Evolutionary conservation across 257 asterid genomes (phyloP).

Genomic region (Przewalskia tangutica): DNA sequence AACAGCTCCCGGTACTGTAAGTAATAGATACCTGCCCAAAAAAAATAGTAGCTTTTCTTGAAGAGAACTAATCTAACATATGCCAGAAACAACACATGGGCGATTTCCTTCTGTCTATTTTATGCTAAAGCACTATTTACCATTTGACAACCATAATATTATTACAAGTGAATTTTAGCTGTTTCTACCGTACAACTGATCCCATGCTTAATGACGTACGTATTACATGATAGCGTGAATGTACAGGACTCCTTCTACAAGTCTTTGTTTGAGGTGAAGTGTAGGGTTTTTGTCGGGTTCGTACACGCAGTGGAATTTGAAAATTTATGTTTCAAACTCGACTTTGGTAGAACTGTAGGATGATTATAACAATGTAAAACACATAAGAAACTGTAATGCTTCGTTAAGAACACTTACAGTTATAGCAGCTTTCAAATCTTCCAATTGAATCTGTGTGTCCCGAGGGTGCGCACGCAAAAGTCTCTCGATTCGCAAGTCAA

Average conservation of each 20-base stretch:
- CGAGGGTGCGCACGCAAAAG: no score
- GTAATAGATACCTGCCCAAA: not conserved
- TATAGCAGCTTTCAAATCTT: no score
- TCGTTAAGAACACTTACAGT: no score
- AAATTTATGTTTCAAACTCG: no score
- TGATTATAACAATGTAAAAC: no score
- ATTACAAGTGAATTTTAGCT: not conserved
- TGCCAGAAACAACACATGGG: not conserved
- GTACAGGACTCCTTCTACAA: not conserved
- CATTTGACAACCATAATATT: not conserved
- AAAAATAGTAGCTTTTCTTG: not conserved
- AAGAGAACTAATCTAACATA: not conserved
- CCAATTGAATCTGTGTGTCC: no score
- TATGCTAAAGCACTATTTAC: not conserved
- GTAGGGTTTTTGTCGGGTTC: no score
- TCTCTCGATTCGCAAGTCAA: no score
- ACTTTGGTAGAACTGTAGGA: no score
- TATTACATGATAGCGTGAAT: not conserved
- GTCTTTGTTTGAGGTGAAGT: not conserved
- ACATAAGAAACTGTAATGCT: no score
- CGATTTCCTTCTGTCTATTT: not conserved
- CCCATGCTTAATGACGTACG: not conserved
- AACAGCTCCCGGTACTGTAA: not conserved
- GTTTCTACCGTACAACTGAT: not conserved
- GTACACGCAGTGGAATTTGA: no score